Conservation (phyloP, 305 asterid genomes). For the Stenogyne calaminthoides region DNA sequence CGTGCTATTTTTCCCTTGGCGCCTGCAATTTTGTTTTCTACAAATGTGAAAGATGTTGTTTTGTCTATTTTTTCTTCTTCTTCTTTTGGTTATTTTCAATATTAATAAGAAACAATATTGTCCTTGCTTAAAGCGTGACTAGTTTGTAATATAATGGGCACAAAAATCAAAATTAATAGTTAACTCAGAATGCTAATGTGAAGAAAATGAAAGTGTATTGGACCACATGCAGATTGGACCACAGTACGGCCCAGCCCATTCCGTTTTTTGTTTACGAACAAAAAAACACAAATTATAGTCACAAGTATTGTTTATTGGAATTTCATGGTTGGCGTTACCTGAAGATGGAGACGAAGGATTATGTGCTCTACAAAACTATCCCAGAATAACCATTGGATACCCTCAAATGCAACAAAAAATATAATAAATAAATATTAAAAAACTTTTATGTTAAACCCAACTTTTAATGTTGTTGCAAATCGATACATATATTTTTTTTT, state of each 20-base stretch:
- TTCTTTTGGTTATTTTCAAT: not conserved
- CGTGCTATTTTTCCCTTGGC: not conserved
- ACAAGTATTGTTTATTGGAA: conserved; percentile 2
- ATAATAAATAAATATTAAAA: no score
- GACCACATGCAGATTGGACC: conserved; percentile 51
- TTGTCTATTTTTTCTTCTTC: not conserved
- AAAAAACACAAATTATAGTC: conserved; percentile 28
- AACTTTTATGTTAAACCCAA: no score
- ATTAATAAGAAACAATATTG: not conserved
- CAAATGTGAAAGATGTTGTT: not conserved
- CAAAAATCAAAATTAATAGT: not conserved
- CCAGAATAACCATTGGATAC: conserved; percentile 37
- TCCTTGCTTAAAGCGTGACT: not conserved
- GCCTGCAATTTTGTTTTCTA: not conserved
- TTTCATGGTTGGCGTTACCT: conserved; percentile 46
- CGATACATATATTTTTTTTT: no score
- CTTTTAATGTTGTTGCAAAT: no score
- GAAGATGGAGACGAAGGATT: conserved; percentile 37
- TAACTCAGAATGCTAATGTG: not conserved
- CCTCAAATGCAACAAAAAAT: not conserved
- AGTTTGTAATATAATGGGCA: not conserved
- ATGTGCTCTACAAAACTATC: not conserved
- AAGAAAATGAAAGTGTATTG: conserved; percentile 12
- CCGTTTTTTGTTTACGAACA: not conserved
- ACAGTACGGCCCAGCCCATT: conserved; percentile 32